Evolutionary conservation across 306 rosid species (phyloP), one percentile per base, ranked within the genome.

Genomic region (Arachis hypogaea): DNA sequence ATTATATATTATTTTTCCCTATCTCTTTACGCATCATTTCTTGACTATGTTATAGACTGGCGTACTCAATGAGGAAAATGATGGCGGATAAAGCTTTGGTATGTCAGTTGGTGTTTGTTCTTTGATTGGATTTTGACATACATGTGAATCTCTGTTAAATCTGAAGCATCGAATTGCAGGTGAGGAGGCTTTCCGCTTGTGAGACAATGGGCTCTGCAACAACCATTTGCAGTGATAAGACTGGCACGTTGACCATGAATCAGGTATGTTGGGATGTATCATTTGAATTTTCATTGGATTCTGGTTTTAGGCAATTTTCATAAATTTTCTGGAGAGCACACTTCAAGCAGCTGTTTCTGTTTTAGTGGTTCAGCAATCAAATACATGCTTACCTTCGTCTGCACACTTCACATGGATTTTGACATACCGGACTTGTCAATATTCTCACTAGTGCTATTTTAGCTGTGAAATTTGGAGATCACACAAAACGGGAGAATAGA

Each of bases 121-220:
- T 30, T 57, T 14, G 18, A 46, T 41, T 72, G 38, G 59, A 14
- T 73, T 55, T 83, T 72, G 65, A 14, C 42, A 38, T 52, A 44
- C 58, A 45, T 66, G 49, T 28, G 79, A 41, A 66, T 41, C 9
- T 44, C 3, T 63, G 6, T 47, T 41, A 65, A 58, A 18, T 49
- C 46, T 54, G 29, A 68, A 46, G 11, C 59, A 40, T 63, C 10
- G 62, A 79, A 73, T 40, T 80, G 77, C 70, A 95, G 99, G 98
- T 95, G 47, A 92, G 99, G 77, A 92, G 98, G 90, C 97, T 95
- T 63, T 90, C 98, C 71, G 98, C 99, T 10, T 95, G 99, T 81
- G 98, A 95, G 88, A 92, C 99, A 4, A 95, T 95, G 99, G 98
- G 99, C 52, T 95, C 99, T 82, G 99, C 99, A 30, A 92, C 96